Base-by-base conservation (phyloP, 2,329 filamentous ascomycete species). In the Verticillium isaacii region DNA sequence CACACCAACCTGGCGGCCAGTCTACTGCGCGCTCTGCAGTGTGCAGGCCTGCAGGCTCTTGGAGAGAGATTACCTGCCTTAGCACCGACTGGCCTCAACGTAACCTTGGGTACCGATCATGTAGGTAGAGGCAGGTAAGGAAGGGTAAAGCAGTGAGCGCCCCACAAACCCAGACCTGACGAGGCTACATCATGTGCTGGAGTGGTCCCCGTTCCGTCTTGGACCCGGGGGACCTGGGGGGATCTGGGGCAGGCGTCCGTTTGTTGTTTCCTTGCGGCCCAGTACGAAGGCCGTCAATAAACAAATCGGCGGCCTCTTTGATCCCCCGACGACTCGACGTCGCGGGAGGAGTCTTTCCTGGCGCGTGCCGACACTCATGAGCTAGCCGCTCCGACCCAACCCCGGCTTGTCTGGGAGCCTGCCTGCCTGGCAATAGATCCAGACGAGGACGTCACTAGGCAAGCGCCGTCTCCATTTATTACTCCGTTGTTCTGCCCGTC, bases 391-490 rank as follows among this genome's bases (percentile, higher is more conserved):
- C 45, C 23, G n/a, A 52, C 45, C 45, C n/a, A 12, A n/a, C n/a
- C 45, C n/a, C 9, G 45, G 45, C 45, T 29, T 29, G 29, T 29
- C 29, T 29, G 29, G 29, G 17, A 41, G 37, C 19, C 8, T 25
- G 19, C n/a, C 8, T 23, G 45, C 45, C 45, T 52, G 45, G 45
- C 19, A 41, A 41, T 41, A 41, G 37, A n/a, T 41, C 50, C 50
- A 54, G 50, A 25, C 25, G 15, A 32, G 54, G 54, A 56, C 54
- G 54, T 56, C 54, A 56, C 54, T 56, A 32, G 54, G 32, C 54
- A 56, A 56, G 54, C 54, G 55, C 55, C 32, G 34, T 32, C 34
- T 36, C 55, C 55, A 57, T 57, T 57, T 57, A 57, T 57, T 57
- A 57, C 32, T 57, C 55, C 55, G 55, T 36, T 23, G 32, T 37